Evolutionary conservation across 2,329 filamentous ascomycete genomes (phyloP), one percentile per base, ranked within the genome.

Genomic region (Penicillium sp.): DNA sequence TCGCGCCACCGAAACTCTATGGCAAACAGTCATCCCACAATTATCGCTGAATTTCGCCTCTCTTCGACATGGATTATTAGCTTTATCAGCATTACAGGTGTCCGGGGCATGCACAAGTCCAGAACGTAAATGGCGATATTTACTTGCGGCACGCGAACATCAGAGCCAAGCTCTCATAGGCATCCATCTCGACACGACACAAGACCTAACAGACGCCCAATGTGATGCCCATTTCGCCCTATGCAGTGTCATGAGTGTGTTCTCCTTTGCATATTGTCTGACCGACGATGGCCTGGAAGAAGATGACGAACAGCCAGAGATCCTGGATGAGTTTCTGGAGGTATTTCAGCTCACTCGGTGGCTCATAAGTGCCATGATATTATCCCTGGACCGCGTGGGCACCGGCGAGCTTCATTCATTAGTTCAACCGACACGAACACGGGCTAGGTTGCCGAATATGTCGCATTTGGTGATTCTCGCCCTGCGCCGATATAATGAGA

Each of bases 191-290:
- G 62, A 64, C 39, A 48, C 54, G 13, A 50, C 62, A 3, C 54
- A 56, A 5, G 63, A 65, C 11, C 58, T 72, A 8, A 66, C 63
- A 14, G 60, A 57, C 29, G 55, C 67, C 8, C 72, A 75, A 53
- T 74, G 65, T 46, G 69, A 75, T 53, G 73, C 74, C 9, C 61
- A 70, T 1, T 76, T 77, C 55, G 69, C 74, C 1, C 58, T 76
- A 1, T 72, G 68, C 26, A 66, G 62, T 23, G 55, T 77, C 11
- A 67, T 76, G 50, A 66, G 72, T 2, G 66, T 71, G 13, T 76
- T 72, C 55, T 67, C 69, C 1, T 75, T 75, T 51, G 75, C 67
- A 4, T 69, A 67, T 33, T 67, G 67, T 3, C 58, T 67, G 10
- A 61, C 61, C 21, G 56, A 65, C 25, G 56, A 57, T 19, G 50